Evolutionary conservation across 805 yeast genomes (phyloP), one percentile per base, ranked within the genome.

Genomic region (Metschnikowia cerradonensis): DNA sequence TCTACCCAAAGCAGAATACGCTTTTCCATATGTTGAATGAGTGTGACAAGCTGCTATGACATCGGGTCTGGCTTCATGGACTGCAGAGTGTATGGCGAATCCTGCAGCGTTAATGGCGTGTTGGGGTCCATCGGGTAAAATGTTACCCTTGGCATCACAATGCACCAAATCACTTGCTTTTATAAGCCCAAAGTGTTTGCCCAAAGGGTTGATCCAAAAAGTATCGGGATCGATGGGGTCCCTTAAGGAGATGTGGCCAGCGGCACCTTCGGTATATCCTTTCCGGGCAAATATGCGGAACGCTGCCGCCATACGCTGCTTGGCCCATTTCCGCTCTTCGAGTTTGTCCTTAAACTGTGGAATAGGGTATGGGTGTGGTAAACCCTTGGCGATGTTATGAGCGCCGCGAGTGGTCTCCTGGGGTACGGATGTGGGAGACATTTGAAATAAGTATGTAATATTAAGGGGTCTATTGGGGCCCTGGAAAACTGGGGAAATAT

Each of bases 161-260:
- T 71, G 77, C 17, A 72, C 75, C 61, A 72, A 59, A 54, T 72
- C 76, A 40, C 65, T 57, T 14, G 73, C 74, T 42, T 65, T 68
- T 42, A 72, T 66, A 43, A 72, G 55, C 14, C 68, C 70, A 55
- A 86, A 89, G 67, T 89, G 96, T 57, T 76, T 78, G n/a, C 86
- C 92, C 55, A 89, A 71, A 4, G 96, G 96, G 68, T 89, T 89
- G 65, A 89, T 87, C 96, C 96, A 89, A 66, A 89, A 89, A 3
- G 92, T 86, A 42, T 74, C 65, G n/a, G 86, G 86, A 55, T 84
- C 82, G 41, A 86, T 82, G 3, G 96, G 96, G 62, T 89, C 96
- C 58, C 94, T 78, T 11, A 89, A 78, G 7, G 94, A 85, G 51
- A 89, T 88, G 64, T 89, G 96, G 20, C 96, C 96, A 0, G 96